Evolutionary conservation across 2,329 filamentous ascomycete species (phyloP), one percentile per base, ranked within the genome.

Genomic region (Phoma sp.): DNA sequence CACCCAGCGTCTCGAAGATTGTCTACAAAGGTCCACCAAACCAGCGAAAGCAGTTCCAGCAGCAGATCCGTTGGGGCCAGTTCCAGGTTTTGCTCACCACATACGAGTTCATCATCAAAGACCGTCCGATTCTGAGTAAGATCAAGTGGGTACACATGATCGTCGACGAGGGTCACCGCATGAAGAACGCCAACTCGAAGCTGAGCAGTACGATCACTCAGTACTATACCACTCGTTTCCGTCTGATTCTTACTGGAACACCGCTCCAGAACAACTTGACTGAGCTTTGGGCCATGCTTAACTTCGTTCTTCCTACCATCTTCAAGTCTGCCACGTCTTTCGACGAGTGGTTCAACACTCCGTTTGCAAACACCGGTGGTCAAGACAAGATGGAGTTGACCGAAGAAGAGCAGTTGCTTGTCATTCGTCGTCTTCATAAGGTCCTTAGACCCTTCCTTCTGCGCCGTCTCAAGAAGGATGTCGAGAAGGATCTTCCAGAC

Each of bases 81-180:
- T 99, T 99, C 84, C 95, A 99, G 76, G 95, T 99, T 43, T 81
- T 99, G 10, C 84, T 99, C 55, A 99, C 95, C 2, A 99, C 95
- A 0, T 99, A 99, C 79, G 95, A 99, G 76, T 99, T 98, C 79
- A 96, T 99, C 78, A 99, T 99, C 85, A 99, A 98, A 80, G 95
- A 99, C 72, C 88, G 95, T 32, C 94, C 94, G 0, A 84, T 99
- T 64, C 81, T 99, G 12, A 96, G 91, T 82, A 98, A 98, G 82
- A 94, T 99, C 79, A 98, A 98, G 79, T 99, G 95, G 95, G 89
- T 97, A 69, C 95, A 99, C 80, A 98, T 99, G 95, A 98, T 99
- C 68, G 95, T 99, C 64, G 95, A 99, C 70, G 95, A 99, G 82
- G 95, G 95, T 79, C 95, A 99, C 77, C 92, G 95, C 75, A 99